Conservation (phyloP, 2,329 filamentous ascomycete genomes). For the Beauveria australis region DNA sequence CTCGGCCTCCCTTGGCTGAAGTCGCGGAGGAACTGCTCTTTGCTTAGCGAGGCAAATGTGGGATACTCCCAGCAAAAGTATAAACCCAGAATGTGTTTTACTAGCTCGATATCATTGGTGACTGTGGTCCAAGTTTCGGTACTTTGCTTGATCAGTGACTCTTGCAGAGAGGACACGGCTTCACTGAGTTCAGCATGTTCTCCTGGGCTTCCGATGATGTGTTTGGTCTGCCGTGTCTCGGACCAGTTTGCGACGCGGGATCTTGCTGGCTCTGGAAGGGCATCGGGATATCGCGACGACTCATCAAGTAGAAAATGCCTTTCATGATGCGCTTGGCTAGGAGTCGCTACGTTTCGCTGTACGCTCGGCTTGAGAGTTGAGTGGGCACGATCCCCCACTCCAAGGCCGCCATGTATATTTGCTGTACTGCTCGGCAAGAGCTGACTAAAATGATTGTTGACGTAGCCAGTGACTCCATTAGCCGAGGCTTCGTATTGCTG, state of each 20-base stretch:
- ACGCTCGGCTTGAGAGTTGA: not conserved
- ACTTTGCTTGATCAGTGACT: not conserved
- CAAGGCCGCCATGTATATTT: not conserved
- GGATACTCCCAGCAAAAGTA: slow-evolving; percentile 74
- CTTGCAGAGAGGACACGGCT: not conserved
- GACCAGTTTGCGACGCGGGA: not conserved
- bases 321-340: not conserved
- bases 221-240: not conserved
- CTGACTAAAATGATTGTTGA: not conserved
- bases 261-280: not conserved
- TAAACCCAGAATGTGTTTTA: slow-evolving; percentile 54
- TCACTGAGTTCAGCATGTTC: slow-evolving; percentile 50
- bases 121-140: not conserved
- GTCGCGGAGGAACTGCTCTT: slow-evolving; percentile 61
- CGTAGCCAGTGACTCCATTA: not conserved
- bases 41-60: slow-evolving; percentile 63
- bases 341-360: not conserved
- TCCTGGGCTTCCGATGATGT: not conserved
- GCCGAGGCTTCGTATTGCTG: not conserved
- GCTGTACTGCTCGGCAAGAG: not conserved
- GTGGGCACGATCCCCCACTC: not conserved
- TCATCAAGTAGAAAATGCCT: not conserved
- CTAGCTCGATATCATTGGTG: slow-evolving; percentile 47
- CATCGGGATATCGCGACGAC: not conserved
- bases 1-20: slow-evolving; percentile 51